These are phyloP conservation scores for Orbilia brochopaga DNA, from an alignment of 2,329 filamentous ascomycete species.

Conservation along the genomic window DNA sequence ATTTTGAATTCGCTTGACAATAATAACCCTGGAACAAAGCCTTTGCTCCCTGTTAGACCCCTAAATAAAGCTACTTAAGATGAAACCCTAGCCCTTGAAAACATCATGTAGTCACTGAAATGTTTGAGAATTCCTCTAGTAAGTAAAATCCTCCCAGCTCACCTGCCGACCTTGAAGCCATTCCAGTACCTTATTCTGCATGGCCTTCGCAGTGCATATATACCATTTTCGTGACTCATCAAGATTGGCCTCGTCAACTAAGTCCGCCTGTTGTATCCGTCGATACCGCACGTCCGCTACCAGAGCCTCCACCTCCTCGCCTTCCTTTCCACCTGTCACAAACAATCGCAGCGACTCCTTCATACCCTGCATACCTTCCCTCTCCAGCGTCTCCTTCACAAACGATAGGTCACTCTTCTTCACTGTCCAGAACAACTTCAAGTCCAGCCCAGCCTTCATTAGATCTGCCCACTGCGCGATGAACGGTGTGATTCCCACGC, in stretches of 20 bases:
- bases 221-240: conserved; percentile 63
- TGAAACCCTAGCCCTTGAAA: no score
- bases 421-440: conserved; percentile 74
- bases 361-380: conserved; percentile 61
- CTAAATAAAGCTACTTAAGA: no score
- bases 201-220: conserved; percentile 64
- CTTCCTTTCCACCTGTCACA: conserved; percentile 63
- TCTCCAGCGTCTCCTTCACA: conserved; percentile 66
- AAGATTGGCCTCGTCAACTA: conserved; percentile 57
- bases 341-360: conserved; percentile 67
- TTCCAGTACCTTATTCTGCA: conserved; percentile 62
- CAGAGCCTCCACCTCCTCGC: conserved; percentile 16
- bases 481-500: conserved; percentile 82
- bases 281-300: conserved; percentile 55
- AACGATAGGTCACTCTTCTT: conserved; percentile 68
- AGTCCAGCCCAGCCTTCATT: conserved; percentile 56
- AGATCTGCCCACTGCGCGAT: conserved; percentile 71
- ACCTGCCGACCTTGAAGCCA: conserved; percentile 62
- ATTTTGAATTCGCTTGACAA: no score
- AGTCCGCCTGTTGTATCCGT: conserved; percentile 62
- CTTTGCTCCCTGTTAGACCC: no score
- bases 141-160: conserved; percentile 64
- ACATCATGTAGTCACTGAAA: no score
- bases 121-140: conserved; percentile 52
- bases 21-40: no score